phyloP scores from a whole-genome alignment of 106 monocot genomes.

The Dactylorhiza incarnata region DNA sequence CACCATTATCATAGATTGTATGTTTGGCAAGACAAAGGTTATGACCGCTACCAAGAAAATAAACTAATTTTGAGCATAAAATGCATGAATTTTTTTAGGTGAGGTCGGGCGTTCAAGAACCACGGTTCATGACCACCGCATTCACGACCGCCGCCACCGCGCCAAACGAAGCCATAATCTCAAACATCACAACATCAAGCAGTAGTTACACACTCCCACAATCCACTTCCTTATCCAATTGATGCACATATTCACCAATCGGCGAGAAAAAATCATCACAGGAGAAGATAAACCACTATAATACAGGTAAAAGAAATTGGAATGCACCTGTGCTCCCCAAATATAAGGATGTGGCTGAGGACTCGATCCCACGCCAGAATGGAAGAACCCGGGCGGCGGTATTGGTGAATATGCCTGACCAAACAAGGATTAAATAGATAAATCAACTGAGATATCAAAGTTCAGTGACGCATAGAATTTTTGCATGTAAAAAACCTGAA shows the following conservation, averaged over 20 bases:
- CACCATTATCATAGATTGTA: too few relatives aligned
- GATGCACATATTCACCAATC: neutral
- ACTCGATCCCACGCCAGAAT: slow-evolving; percentile 65
- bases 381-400: slow-evolving; percentile 82
- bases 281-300: neutral
- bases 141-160: too few relatives aligned
- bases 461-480: neutral
- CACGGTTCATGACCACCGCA: too few relatives aligned
- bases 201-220: neutral
- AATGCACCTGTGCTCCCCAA: slow-evolving; percentile 94
- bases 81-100: too few relatives aligned
- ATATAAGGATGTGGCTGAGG: slow-evolving; percentile 85
- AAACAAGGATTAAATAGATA: slow-evolving; percentile 18
- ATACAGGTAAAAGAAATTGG: neutral
- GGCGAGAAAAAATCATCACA: neutral
- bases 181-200: neutral
- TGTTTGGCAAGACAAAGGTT: too few relatives aligned
- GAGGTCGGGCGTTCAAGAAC: too few relatives aligned
- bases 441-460: neutral
- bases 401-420: slow-evolving; percentile 82
- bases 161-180: too few relatives aligned
- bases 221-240: neutral
- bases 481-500: slow-evolving; percentile 28
- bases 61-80: too few relatives aligned
- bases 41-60: too few relatives aligned